Conservation (phyloP, 1,284 basidiomycete species). For the Rhodotorula sp. region DNA sequence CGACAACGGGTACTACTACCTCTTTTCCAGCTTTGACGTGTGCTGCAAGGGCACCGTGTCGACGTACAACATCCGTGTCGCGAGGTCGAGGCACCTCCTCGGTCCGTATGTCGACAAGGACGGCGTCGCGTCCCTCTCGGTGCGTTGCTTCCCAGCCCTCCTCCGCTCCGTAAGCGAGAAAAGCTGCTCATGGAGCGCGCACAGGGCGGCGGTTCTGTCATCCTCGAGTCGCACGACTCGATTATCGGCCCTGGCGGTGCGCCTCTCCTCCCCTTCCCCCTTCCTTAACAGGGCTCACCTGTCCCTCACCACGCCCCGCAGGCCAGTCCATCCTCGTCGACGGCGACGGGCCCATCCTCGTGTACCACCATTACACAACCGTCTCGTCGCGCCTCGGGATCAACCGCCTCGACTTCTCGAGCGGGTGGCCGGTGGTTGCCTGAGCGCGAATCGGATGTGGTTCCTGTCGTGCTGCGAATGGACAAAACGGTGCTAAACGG, state of each 20-base stretch:
- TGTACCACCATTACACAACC: neutral
- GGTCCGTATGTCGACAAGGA: constrained; percentile 59
- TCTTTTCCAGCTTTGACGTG: constrained; percentile 60
- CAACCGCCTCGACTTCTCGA: neutral
- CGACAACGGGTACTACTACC: constrained; percentile 58
- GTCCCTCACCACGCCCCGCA: neutral
- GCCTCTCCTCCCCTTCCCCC: neutral
- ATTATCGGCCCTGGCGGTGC: constrained; percentile 14
- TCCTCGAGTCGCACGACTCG: constrained; percentile 57
- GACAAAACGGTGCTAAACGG: no score
- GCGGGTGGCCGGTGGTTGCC: neutral
- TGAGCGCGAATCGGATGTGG: no score
- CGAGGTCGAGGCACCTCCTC: constrained; percentile 55
- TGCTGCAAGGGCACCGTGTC: constrained; percentile 60
- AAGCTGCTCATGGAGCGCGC: neutral
- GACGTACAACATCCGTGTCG: constrained; percentile 65
- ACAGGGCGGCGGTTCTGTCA: constrained; percentile 57
- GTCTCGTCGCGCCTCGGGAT: neutral
- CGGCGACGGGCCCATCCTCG: neutral
- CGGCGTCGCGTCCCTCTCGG: constrained; percentile 57
- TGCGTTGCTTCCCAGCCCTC: neutral
- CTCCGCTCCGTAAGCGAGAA: neutral
- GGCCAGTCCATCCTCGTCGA: constrained; percentile 4
- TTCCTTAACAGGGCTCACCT: no score
- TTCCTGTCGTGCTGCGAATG: no score